A percentile compares a stretch with the other conserved stretches of the same genome.
phyloP scores from a whole-genome alignment of 768 basidiomycete species.

The Lactarius deliciosus region DNA sequence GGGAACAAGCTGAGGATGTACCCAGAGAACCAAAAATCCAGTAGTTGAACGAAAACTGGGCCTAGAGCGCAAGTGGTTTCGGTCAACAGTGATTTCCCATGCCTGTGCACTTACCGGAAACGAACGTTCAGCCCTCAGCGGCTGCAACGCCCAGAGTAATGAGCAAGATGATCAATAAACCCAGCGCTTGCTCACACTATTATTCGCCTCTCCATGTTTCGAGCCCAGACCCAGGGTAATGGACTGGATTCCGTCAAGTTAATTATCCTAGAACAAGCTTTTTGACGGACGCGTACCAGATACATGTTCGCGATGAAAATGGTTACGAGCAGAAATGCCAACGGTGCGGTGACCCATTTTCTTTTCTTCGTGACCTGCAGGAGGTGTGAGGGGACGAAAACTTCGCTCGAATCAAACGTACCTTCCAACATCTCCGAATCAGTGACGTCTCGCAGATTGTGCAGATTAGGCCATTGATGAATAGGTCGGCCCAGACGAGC shows the following conservation, averaged over 20 bases:
- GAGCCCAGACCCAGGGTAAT: conserved; percentile 20
- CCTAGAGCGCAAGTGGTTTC: conserved; percentile 32
- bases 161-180: background rate
- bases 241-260: conserved; percentile 6
- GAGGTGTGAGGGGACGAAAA: background rate
- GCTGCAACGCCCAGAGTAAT: conserved; percentile 11
- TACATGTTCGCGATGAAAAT: conserved; percentile 43
- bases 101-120: conserved; percentile 18
- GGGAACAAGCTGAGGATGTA: conserved; percentile 28
- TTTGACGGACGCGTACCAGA: conserved; percentile 36
- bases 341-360: conserved; percentile 39
- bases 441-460: conserved; percentile 50
- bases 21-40: conserved; percentile 48
- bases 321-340: conserved; percentile 38
- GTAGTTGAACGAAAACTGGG: conserved; percentile 44
- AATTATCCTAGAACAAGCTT: background rate
- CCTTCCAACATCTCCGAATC: conserved; percentile 54
- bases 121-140: conserved; percentile 23
- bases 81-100: background rate
- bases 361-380: conserved; percentile 44
- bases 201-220: conserved; percentile 19
- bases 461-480: conserved; percentile 49
- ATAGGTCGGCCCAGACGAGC: conserved; percentile 47
- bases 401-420: conserved; percentile 21
- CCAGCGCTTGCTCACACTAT: conserved; percentile 20